Conservation (phyloP, 2,329 filamentous ascomycete species). For the Claviceps humidiphila region DNA sequence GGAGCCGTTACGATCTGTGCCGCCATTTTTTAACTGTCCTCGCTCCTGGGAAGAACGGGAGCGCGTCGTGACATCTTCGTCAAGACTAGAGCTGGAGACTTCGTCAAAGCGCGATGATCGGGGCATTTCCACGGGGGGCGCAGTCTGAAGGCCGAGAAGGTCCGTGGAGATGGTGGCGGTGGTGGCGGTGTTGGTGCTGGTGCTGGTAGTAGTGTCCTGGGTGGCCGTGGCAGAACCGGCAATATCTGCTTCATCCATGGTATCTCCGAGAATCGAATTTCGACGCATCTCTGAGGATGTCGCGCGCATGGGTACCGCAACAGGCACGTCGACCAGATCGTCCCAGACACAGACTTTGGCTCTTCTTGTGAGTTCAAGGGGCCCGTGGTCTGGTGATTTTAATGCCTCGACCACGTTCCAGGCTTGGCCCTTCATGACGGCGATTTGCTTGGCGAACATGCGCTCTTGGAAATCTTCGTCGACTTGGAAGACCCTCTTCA, state of each 20-base stretch:
- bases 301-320: slow-evolving; percentile 78
- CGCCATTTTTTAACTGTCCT: slow-evolving; percentile 4
- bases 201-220: slow-evolving; percentile 7
- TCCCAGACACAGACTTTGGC: slow-evolving; percentile 96
- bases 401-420: slow-evolving; percentile 99
- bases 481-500: slow-evolving; percentile 78
- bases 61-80: slow-evolving; percentile 23
- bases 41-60: slow-evolving; percentile 22
- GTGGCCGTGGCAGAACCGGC: slow-evolving; percentile 22
- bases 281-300: slow-evolving; percentile 76
- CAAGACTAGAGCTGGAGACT: slow-evolving; percentile 36
- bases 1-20: slow-evolving; percentile 8
- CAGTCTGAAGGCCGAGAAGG: slow-evolving; percentile 53
- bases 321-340: slow-evolving; percentile 87
- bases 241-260: slow-evolving; percentile 81
- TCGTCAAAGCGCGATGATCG: slow-evolving; percentile 61
- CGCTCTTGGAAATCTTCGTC: slow-evolving; percentile 95
- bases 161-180: slow-evolving; percentile 35
- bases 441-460: slow-evolving; percentile 98
- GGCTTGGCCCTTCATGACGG: slow-evolving; percentile 97
- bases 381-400: slow-evolving; percentile 83
- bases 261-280: slow-evolving; percentile 35
- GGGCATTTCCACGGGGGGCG: slow-evolving; percentile 48
- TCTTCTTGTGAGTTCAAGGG: slow-evolving; percentile 79
- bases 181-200: slow-evolving; percentile 30